Conservation (phyloP, 2,329 filamentous ascomycete species). For the Fusarium dimerum region DNA sequence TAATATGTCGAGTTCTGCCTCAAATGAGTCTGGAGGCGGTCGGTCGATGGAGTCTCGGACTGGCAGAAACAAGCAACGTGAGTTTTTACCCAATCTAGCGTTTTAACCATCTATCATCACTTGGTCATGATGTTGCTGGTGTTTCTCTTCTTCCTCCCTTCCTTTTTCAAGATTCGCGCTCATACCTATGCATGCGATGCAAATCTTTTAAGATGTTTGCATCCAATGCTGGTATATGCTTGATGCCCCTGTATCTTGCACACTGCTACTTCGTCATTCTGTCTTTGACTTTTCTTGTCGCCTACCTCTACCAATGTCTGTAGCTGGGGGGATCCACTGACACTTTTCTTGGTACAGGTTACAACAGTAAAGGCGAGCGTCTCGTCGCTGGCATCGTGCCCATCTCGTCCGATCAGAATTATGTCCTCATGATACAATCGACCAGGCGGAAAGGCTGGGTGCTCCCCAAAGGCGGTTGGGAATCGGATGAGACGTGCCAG, state of each 20-base stretch:
- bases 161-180: neutral
- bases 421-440: slow-evolving; percentile 92
- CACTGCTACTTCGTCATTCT: slow-evolving; percentile 6
- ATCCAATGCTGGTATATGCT: slow-evolving; percentile 4
- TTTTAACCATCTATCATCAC: slow-evolving; percentile 6
- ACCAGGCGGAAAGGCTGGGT: slow-evolving; percentile 93
- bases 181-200: slow-evolving; percentile 4
- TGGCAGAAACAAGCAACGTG: slow-evolving; percentile 79
- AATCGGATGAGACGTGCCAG: slow-evolving; percentile 85
- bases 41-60: slow-evolving; percentile 73
- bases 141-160: neutral
- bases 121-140: neutral
- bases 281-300: slow-evolving; percentile 1
- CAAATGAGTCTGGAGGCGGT: slow-evolving; percentile 37
- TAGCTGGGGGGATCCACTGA: slow-evolving; percentile 15
- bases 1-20: slow-evolving; percentile 39
- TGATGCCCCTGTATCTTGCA: slow-evolving; percentile 7
- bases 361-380: slow-evolving; percentile 87
- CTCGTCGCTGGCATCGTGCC: slow-evolving; percentile 95
- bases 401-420: slow-evolving; percentile 79
- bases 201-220: slow-evolving; percentile 1
- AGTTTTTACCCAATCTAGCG: slow-evolving; percentile 43
- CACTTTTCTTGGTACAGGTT: slow-evolving; percentile 60
- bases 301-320: slow-evolving; percentile 4
- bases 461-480: slow-evolving; percentile 96